These are phyloP conservation scores for Senna tora DNA, from an alignment of 306 rosid species.

Conservation along the genomic window DNA sequence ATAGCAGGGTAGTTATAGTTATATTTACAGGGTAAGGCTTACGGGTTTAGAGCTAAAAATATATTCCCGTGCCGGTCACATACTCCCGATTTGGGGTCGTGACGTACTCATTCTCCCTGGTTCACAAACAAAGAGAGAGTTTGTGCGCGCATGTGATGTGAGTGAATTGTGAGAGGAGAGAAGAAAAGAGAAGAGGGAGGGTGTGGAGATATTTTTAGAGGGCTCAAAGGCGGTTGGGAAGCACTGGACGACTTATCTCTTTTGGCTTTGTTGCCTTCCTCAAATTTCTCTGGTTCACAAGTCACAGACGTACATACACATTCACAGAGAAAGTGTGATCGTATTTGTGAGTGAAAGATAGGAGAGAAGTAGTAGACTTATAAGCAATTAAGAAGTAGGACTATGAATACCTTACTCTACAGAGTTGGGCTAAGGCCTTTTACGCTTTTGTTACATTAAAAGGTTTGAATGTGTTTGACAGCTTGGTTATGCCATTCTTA, in stretches of 20 bases:
- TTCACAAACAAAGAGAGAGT: conserved; percentile 6
- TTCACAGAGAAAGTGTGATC: neutral
- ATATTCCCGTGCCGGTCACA: too few species aligned
- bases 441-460: conserved; percentile 12
- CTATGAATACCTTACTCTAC: conserved; percentile 19
- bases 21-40: too few species aligned
- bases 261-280: conserved; percentile 43
- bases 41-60: too few species aligned
- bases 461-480: conserved; percentile 7
- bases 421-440: conserved; percentile 40
- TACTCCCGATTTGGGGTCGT: too few species aligned
- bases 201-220: conserved; percentile 33
- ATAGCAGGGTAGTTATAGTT: too few species aligned
- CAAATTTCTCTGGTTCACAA: conserved; percentile 42
- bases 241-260: conserved; percentile 40
- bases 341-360: neutral
- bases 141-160: neutral
- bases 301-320: conserved; percentile 9
- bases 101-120: conserved; percentile 61
- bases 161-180: neutral
- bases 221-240: conserved; percentile 46
- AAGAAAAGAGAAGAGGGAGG: conserved; percentile 28
- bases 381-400: conserved; percentile 19
- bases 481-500: conserved; percentile 18
- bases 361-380: conserved; percentile 39